A percentile compares a stretch with the other conserved stretches of the same genome.
Evolutionary conservation across 2,329 filamentous ascomycete species (phyloP).

Genomic region (Calonectria hongkongensis): DNA sequence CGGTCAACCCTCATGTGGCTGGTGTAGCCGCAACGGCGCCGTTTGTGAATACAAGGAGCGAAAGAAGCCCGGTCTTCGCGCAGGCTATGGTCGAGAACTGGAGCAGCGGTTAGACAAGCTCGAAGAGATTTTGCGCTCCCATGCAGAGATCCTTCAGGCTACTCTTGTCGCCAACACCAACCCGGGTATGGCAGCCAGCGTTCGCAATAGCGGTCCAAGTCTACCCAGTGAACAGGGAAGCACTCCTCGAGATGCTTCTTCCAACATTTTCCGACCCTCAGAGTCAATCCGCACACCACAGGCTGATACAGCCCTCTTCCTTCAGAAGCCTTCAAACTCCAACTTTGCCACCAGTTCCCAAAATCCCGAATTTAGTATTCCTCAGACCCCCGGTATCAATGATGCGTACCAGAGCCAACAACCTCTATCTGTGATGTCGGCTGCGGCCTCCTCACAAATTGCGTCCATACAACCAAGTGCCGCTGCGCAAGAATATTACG

Average conservation of each 20-base stretch:
- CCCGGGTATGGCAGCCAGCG: slow-evolving; percentile 61
- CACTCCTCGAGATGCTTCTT: slow-evolving; percentile 70
- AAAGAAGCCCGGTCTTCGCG: slow-evolving; percentile 79
- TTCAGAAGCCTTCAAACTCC: slow-evolving; percentile 74
- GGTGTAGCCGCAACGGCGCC: slow-evolving; percentile 79
- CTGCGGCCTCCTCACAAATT: slow-evolving; percentile 59
- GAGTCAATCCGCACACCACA: slow-evolving; percentile 72
- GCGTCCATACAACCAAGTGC: slow-evolving; percentile 62
- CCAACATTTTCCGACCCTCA: slow-evolving; percentile 67
- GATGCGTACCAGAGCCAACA: slow-evolving; percentile 70
- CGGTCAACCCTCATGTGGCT: slow-evolving; percentile 82
- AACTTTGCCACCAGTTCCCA: slow-evolving; percentile 66
- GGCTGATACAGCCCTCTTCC: slow-evolving; percentile 75
- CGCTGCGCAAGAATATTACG: slow-evolving; percentile 71
- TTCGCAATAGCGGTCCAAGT: slow-evolving; percentile 70
- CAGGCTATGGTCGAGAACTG: slow-evolving; percentile 82
- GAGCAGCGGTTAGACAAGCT: slow-evolving; percentile 83
- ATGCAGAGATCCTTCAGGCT: slow-evolving; percentile 79
- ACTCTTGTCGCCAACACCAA: slow-evolving; percentile 66
- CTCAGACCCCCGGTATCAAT: slow-evolving; percentile 67
- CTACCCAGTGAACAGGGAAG: slow-evolving; percentile 74
- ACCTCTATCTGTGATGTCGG: slow-evolving; percentile 63
- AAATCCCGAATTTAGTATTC: slow-evolving; percentile 70
- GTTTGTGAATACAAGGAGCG: slow-evolving; percentile 81
- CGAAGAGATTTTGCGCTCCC: slow-evolving; percentile 78